Percentiles rank a stretch among this genome's conserved stretches.
These are phyloP conservation scores for Neobulgaria alba DNA, from an alignment of 2,329 filamentous ascomycete species.

Conservation along the genomic window DNA sequence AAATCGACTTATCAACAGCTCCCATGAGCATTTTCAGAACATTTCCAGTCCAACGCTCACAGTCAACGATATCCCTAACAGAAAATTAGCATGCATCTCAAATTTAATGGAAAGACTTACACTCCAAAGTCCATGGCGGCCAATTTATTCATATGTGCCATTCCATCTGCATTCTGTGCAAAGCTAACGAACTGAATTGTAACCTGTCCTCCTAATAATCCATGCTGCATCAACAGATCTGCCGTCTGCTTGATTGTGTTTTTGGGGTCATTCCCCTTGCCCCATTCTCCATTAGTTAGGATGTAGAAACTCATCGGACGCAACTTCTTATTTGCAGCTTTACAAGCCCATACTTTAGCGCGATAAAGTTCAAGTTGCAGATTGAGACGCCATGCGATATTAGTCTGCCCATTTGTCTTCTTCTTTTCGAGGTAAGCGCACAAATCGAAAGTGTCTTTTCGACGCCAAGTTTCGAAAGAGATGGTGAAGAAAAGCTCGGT, in stretches of 20 bases:
- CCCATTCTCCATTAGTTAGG: constrained; percentile 18
- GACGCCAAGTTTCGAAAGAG: constrained; percentile 17
- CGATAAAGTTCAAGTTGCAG: constrained; percentile 16
- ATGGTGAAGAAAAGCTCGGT: constrained; percentile 24
- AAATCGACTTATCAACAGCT: constrained; percentile 11
- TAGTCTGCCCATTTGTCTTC: constrained; percentile 11
- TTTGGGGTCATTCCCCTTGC: constrained; percentile 4
- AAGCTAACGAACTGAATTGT: constrained; percentile 16
- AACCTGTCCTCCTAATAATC: neutral
- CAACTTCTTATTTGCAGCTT: constrained; percentile 7
- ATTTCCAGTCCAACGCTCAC: constrained; percentile 15
- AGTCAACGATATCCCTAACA: constrained; percentile 15
- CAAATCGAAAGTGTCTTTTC: constrained; percentile 18
- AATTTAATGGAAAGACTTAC: constrained; percentile 7
- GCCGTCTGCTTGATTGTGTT: constrained; percentile 6
- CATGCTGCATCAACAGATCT: constrained; percentile 4
- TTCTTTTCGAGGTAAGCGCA: constrained; percentile 9
- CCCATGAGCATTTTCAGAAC: constrained; percentile 20
- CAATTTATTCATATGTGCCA: constrained; percentile 9
- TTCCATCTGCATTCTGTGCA: constrained; percentile 6
- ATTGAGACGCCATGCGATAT: constrained; percentile 16
- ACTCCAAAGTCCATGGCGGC: constrained; percentile 9
- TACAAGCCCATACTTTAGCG: constrained; percentile 7
- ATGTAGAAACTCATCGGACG: constrained; percentile 20
- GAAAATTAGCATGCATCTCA: neutral